Evolutionary conservation across 345 rosid species (phyloP).

Genomic region (Microthlaspi erraticum): DNA sequence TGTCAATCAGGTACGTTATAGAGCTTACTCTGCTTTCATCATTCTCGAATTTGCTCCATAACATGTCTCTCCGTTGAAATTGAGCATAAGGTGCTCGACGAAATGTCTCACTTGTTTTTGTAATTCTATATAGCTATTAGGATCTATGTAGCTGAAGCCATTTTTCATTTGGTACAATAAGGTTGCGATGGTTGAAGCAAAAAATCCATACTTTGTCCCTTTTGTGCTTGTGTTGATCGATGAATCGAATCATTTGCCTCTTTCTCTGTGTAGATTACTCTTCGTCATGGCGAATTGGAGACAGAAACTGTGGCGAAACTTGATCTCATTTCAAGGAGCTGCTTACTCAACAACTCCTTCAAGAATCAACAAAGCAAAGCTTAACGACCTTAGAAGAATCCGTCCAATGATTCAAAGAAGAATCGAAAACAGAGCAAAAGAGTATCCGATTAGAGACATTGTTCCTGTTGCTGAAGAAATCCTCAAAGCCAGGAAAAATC

Average conservation of each 20-base stretch:
- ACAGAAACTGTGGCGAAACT: slow-evolving; percentile 35
- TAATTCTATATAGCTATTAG: too few relatives aligned
- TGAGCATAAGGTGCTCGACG: slow-evolving; percentile 36
- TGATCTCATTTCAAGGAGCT: slow-evolving; percentile 27
- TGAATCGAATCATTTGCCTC: neutral
- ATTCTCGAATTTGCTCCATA: neutral
- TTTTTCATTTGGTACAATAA: too few relatives aligned
- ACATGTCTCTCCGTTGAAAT: neutral
- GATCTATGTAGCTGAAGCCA: too few relatives aligned
- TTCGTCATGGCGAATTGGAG: slow-evolving; percentile 42
- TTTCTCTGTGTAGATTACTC: slow-evolving; percentile 12
- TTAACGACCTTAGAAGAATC: slow-evolving; percentile 59
- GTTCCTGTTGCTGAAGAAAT: slow-evolving; percentile 76
- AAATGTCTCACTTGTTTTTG: slow-evolving; percentile 5
- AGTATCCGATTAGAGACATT: slow-evolving; percentile 62
- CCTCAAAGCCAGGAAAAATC: slow-evolving; percentile 57
- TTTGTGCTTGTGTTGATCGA: too few relatives aligned
- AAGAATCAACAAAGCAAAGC: slow-evolving; percentile 58
- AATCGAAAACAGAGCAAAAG: slow-evolving; percentile 71
- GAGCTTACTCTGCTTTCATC: neutral
- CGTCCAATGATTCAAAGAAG: slow-evolving; percentile 82
- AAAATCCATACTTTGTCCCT: too few relatives aligned
- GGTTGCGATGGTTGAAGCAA: too few relatives aligned
- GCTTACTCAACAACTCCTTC: slow-evolving; percentile 34
- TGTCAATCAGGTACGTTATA: neutral